phyloP scores from a whole-genome alignment of 179 eudicot species.

The Sideroxylon spinosum region DNA sequence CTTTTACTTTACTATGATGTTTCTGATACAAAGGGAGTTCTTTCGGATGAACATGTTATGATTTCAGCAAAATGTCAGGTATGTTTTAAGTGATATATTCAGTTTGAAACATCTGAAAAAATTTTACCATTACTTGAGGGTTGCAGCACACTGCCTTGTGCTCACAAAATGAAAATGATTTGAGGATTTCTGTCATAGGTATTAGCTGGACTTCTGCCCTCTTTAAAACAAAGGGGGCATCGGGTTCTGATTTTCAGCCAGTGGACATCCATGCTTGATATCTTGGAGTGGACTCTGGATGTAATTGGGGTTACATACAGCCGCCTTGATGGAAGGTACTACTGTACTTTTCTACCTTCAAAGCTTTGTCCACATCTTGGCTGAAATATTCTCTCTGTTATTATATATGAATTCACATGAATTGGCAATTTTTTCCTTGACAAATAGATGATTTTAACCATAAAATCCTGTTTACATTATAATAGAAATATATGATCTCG shows the following conservation, averaged over 20 bases:
- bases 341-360: slow-evolving; percentile 9
- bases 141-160: background rate
- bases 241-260: slow-evolving; percentile 98
- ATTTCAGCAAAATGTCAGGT: slow-evolving; percentile 88
- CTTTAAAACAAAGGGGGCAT: slow-evolving; percentile 58
- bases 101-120: background rate
- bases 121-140: background rate
- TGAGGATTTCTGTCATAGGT: slow-evolving; percentile 40
- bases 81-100: slow-evolving; percentile 6
- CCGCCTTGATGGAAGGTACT: slow-evolving; percentile 98
- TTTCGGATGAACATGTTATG: slow-evolving; percentile 70
- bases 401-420: background rate
- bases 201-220: slow-evolving; percentile 72
- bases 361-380: background rate
- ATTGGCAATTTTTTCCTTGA: background rate
- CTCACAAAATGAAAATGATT: background rate
- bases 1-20: slow-evolving; percentile 62
- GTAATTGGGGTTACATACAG: slow-evolving; percentile 82
- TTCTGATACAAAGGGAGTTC: slow-evolving; percentile 54
- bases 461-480: background rate
- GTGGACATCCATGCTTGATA: slow-evolving; percentile 99
- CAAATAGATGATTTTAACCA: background rate
- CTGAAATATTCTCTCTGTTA: background rate
- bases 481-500: too few relatives aligned
- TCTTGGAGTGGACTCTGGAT: slow-evolving; percentile 96